Evolutionary conservation across 345 rosid species (phyloP).

Genomic region (Sisymbrium altissimum): DNA sequence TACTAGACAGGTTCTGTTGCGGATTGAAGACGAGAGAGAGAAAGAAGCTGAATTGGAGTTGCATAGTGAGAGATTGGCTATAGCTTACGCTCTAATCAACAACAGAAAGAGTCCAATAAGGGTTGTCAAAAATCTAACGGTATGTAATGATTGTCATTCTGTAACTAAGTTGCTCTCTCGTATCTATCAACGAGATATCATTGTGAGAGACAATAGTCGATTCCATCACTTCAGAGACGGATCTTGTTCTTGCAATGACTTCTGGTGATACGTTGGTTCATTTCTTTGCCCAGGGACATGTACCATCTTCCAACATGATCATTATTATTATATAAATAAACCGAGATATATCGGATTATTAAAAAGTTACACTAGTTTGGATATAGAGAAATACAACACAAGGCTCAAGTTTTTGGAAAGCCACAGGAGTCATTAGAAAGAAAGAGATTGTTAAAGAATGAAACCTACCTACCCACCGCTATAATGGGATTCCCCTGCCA

Average conservation of each 20-base stretch:
- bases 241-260: constrained; percentile 53
- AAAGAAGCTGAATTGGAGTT: constrained; percentile 35
- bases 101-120: constrained; percentile 35
- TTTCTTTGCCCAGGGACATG: not conserved
- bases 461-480: no score
- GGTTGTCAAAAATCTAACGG: constrained; percentile 50
- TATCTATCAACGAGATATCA: constrained; percentile 44
- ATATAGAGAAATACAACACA: constrained; percentile 9
- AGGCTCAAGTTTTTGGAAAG: constrained; percentile 11
- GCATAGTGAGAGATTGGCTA: constrained; percentile 62
- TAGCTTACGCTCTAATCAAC: constrained; percentile 49
- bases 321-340: not conserved
- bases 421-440: not conserved
- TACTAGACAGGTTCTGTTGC: constrained; percentile 44
- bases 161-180: constrained; percentile 45
- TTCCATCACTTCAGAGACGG: constrained; percentile 57
- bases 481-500: no score
- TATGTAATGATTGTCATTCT: constrained; percentile 53
- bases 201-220: constrained; percentile 54
- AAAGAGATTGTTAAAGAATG: not conserved
- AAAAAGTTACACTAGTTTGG: not conserved
- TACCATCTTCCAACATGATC: constrained; percentile 18
- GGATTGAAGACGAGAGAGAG: constrained; percentile 36
- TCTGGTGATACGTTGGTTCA: constrained; percentile 28
- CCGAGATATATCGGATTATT: not conserved